Percentiles rank a stretch among this genome's conserved stretches.
Conservation (phyloP, 257 asterid genomes). For the Primulina huaijiensis region DNA sequence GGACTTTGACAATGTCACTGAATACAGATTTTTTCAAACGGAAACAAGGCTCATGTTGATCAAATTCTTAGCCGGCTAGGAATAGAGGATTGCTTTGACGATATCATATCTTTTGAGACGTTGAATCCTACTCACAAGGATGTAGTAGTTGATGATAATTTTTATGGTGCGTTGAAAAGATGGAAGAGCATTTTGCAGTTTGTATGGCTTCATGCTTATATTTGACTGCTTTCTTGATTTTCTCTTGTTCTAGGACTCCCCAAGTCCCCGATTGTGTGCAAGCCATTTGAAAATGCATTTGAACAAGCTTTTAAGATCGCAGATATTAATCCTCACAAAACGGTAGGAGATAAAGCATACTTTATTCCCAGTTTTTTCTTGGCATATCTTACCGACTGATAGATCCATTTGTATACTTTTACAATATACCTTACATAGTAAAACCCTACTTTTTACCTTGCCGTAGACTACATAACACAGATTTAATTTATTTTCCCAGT, state of each 20-base stretch:
- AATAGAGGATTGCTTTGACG: conserved; percentile 80
- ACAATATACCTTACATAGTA: background rate
- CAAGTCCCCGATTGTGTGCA: conserved; percentile 57
- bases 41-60: conserved; percentile 87
- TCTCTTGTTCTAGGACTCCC: conserved; percentile 36
- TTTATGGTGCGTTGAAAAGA: conserved; percentile 42
- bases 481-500: conserved; percentile 34
- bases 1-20: conserved; percentile 14
- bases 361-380: background rate
- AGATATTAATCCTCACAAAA: conserved; percentile 61
- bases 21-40: conserved; percentile 87
- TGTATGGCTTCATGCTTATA: background rate
- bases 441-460: background rate
- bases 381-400: background rate
- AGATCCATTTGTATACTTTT: conserved; percentile 5
- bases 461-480: background rate
- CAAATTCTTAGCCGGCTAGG: conserved; percentile 68
- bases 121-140: conserved; percentile 52
- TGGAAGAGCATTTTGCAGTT: background rate
- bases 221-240: conserved; percentile 16
- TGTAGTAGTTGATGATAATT: conserved; percentile 21
- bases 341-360: conserved; percentile 38
- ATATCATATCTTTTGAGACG: conserved; percentile 68
- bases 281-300: conserved; percentile 67
- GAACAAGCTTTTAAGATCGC: conserved; percentile 65